Evolutionary conservation across 345 rosid species (phyloP), one percentile per base, ranked within the genome.

Genomic region (Sonneratia caseolaris): DNA sequence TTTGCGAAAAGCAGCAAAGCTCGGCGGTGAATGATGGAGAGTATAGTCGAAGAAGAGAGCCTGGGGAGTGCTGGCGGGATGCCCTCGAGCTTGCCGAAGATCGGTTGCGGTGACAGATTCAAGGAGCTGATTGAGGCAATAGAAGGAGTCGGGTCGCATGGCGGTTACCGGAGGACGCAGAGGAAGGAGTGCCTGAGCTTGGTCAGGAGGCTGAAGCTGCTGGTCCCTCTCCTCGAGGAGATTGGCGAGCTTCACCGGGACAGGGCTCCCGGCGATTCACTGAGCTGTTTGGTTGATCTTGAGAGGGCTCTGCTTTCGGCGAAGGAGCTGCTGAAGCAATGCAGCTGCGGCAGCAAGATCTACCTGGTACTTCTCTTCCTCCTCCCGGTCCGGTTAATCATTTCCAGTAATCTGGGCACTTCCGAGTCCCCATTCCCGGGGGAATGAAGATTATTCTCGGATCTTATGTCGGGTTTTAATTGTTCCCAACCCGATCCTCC

Each of bases 291-390:
- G 73, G 45, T 4, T 71, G 71, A 79, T 79, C 66, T 87, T 80
- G 79, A 73, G 66, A 83, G 79, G 35, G 78, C 86, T 12, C 73
- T 87, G 45, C 62, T 86, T 37, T 76, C 55, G 27, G 89, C 92
- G 0, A 82, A 77, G 79, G 82, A 88, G 62, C 68, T 87, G 82
- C 71, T 87, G 80, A 85, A 87, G 81, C 75, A 72, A 49, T 86
- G 89, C 67, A 79, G 78, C 79, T 70, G 51, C 40, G 89, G 92
- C 16, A 88, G 89, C 87, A 88, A 88, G 79, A 82, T 88, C 79
- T 85, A 82, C 68, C 75, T 87, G 85, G 92, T 87, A 22, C 47
- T 42, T 16, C 16, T 13, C 61, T 24, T 13, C 21, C 11, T 14
- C 68, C 8, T 37, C 27, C 0, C 38, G 21, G 27, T 37, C 53